Conservation (phyloP, 2,329 filamentous ascomycete genomes). For the Davidsoniella virescens region DNA sequence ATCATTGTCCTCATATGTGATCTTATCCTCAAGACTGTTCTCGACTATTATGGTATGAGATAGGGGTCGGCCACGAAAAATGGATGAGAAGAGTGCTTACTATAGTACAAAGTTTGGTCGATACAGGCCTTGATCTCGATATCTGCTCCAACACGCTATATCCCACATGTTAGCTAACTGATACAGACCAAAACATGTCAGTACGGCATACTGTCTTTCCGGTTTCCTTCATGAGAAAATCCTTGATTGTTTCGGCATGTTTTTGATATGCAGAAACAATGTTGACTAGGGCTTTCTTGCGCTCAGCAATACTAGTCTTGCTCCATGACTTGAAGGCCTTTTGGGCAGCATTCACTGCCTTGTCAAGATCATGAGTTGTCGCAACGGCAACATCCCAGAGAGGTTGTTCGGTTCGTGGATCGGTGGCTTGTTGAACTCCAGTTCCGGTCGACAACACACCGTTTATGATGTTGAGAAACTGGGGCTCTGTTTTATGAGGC, state of each 20-base stretch:
- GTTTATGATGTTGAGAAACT: slow-evolving; percentile 7
- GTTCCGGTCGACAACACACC: background rate
- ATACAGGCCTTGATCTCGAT: slow-evolving; percentile 2
- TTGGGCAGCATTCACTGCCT: slow-evolving; percentile 18
- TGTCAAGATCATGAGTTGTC: slow-evolving; percentile 18
- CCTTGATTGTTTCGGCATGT: slow-evolving; percentile 13
- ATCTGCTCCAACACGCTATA: slow-evolving; percentile 1
- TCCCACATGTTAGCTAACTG: background rate
- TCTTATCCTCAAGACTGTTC: slow-evolving; percentile 11
- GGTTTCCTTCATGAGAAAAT: slow-evolving; percentile 15
- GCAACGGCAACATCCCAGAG: slow-evolving; percentile 20
- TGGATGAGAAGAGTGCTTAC: background rate
- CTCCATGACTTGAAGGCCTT: slow-evolving; percentile 20
- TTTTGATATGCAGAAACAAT: slow-evolving; percentile 25
- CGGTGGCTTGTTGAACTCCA: slow-evolving; percentile 13
- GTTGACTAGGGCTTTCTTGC: slow-evolving; percentile 18
- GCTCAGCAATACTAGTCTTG: slow-evolving; percentile 17
- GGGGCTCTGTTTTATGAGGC: background rate
- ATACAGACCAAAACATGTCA: background rate
- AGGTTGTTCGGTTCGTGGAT: slow-evolving; percentile 20
- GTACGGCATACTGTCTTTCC: slow-evolving; percentile 15
- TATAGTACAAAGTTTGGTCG: slow-evolving; percentile 2
- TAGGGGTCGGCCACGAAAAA: background rate
- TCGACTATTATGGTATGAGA: background rate
- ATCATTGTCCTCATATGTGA: slow-evolving; percentile 17